Conservation (phyloP, 2,329 filamentous ascomycete species). For the Apiospora kogelbergensis region DNA sequence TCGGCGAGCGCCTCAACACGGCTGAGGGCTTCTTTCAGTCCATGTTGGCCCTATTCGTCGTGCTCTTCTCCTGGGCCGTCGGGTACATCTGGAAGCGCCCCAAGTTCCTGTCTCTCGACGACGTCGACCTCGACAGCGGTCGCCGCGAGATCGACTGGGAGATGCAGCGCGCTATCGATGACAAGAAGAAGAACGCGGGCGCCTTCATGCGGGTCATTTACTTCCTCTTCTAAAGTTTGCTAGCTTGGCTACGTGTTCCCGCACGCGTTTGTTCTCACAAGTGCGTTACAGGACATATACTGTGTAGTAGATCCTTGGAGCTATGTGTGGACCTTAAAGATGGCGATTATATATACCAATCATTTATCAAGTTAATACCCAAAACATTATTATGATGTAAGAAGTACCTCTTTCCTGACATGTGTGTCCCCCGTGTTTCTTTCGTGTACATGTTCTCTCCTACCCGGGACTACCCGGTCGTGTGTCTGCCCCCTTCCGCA, state of each 20-base stretch:
- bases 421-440: neutral
- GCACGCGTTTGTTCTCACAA: too few relatives aligned
- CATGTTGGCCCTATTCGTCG: constrained; percentile 54
- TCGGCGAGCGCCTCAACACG: constrained; percentile 27
- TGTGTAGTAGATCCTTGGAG: too few relatives aligned
- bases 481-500: too few relatives aligned
- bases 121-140: constrained; percentile 5
- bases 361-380: neutral
- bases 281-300: too few relatives aligned
- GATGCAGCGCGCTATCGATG: neutral
- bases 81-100: constrained; percentile 64
- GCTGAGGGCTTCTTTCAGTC: constrained; percentile 52
- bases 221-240: constrained; percentile 1
- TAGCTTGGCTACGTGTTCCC: neutral
- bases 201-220: neutral
- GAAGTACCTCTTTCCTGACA: neutral
- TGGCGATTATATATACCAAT: neutral
- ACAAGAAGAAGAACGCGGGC: neutral
- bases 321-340: neutral
- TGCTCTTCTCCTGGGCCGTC: constrained; percentile 51
- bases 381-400: too few relatives aligned
- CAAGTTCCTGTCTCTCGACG: constrained; percentile 5
- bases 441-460: too few relatives aligned
- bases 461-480: too few relatives aligned
- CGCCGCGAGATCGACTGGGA: constrained; percentile 11